Conservation (phyloP, 192 early-diverging fungal species). For the Gaertneriomyces semiglobifer region DNA sequence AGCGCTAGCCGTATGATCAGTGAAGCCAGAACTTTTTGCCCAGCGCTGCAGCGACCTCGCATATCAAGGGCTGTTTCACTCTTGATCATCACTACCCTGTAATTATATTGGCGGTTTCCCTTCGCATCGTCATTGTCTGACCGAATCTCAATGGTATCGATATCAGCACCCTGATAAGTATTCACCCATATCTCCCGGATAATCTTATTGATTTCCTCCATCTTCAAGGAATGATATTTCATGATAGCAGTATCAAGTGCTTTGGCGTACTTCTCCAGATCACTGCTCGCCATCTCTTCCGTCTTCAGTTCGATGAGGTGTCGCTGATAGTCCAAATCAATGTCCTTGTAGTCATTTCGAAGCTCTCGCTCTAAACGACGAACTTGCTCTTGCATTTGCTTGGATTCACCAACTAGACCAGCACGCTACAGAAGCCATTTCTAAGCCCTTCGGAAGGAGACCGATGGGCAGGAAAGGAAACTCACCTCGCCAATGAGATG, state of each 20-base stretch:
- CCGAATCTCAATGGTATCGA: slow-evolving; percentile 94
- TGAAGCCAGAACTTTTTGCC: slow-evolving; percentile 95
- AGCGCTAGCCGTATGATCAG: slow-evolving; percentile 93
- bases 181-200: slow-evolving; percentile 96
- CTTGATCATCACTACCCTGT: slow-evolving; percentile 93
- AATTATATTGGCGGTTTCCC: slow-evolving; percentile 79
- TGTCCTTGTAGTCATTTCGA: slow-evolving; percentile 68
- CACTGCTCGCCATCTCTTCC: slow-evolving; percentile 70
- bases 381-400: slow-evolving; percentile 78
- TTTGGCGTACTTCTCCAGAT: slow-evolving; percentile 81
- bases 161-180: slow-evolving; percentile 91
- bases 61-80: slow-evolving; percentile 80
- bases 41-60: slow-evolving; percentile 93
- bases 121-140: slow-evolving; percentile 74
- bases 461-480: not conserved
- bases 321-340: slow-evolving; percentile 65
- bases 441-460: not conserved
- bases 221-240: slow-evolving; percentile 87
- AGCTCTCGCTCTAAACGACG: slow-evolving; percentile 59
- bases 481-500: slow-evolving; percentile 31
- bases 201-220: slow-evolving; percentile 95
- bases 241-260: slow-evolving; percentile 80
- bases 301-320: slow-evolving; percentile 73
- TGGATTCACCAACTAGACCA: slow-evolving; percentile 66
- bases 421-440: slow-evolving; percentile 41